phyloP scores from a whole-genome alignment of 2,329 filamentous ascomycete species.

The Paramyrothecium sp. region DNA sequence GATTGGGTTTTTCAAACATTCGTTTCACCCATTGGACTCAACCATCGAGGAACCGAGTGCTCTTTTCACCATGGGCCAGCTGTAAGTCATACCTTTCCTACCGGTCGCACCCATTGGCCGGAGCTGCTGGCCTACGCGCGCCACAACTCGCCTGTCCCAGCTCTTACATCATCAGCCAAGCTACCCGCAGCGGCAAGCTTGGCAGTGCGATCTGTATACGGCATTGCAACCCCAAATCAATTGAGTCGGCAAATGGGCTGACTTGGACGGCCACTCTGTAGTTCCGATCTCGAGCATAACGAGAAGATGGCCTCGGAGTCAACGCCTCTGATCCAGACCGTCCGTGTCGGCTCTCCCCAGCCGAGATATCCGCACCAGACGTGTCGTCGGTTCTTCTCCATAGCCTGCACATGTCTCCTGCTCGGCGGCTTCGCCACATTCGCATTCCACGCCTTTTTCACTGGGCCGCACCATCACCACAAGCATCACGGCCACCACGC shows the following conservation, averaged over 20 bases:
- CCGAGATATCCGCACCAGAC: slow-evolving; percentile 58
- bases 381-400: slow-evolving; percentile 64
- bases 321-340: slow-evolving; percentile 66
- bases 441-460: slow-evolving; percentile 43
- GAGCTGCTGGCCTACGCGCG: background rate
- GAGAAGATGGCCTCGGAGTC: slow-evolving; percentile 47
- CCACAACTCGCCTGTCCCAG: background rate
- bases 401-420: slow-evolving; percentile 55
- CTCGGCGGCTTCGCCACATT: slow-evolving; percentile 50
- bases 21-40: no score
- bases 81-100: background rate
- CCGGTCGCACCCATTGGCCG: background rate
- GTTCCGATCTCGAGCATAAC: background rate
- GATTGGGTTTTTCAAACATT: no score
- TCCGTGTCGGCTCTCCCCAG: slow-evolving; percentile 51
- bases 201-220: no score
- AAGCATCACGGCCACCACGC: slow-evolving; percentile 26
- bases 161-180: background rate
- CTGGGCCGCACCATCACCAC: slow-evolving; percentile 27
- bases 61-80: background rate
- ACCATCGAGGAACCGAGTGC: no score
- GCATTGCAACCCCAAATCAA: no score
- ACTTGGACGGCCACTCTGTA: no score
- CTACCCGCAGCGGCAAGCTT: no score
- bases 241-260: no score